phyloP scores from a whole-genome alignment of 805 yeast species.

The Ogataea parapolymorpha region DNA sequence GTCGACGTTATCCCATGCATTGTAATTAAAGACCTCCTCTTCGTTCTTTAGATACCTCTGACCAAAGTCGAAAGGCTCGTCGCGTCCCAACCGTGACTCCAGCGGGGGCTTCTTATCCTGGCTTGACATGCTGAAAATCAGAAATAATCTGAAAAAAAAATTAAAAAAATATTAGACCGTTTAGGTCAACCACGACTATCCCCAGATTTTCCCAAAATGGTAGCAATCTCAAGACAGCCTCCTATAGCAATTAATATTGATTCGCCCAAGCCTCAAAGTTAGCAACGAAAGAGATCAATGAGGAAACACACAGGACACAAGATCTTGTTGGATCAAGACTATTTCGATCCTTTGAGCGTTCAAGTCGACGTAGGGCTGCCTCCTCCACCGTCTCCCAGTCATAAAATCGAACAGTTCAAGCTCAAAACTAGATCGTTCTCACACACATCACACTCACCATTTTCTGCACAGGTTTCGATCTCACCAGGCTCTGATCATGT shows the following conservation, averaged over 20 bases:
- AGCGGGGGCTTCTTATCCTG: constrained; percentile 40
- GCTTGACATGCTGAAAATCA: not conserved
- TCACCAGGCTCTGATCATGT: not conserved
- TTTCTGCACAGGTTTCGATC: not conserved
- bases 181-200: constrained; percentile 12
- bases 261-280: not conserved
- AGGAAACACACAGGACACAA: constrained; percentile 26
- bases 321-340: constrained; percentile 23
- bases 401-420: not conserved
- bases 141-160: not conserved
- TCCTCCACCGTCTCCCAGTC: constrained; percentile 3
- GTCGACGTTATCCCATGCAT: constrained; percentile 97
- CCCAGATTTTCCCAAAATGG: constrained; percentile 21
- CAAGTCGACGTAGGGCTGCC: constrained; percentile 11
- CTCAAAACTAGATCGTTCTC: constrained; percentile 2
- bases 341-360: constrained; percentile 14
- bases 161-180: constrained; percentile 5
- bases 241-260: constrained; percentile 1
- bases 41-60: constrained; percentile 70
- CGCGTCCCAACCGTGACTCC: constrained; percentile 71
- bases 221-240: constrained; percentile 18
- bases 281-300: constrained; percentile 9
- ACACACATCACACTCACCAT: not conserved
- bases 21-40: constrained; percentile 84
- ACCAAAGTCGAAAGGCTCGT: constrained; percentile 89